Percentiles rank a stretch among this genome's conserved stretches.
phyloP scores from a whole-genome alignment of 805 yeast species.

The Wickerhamomyces ciferrii region DNA sequence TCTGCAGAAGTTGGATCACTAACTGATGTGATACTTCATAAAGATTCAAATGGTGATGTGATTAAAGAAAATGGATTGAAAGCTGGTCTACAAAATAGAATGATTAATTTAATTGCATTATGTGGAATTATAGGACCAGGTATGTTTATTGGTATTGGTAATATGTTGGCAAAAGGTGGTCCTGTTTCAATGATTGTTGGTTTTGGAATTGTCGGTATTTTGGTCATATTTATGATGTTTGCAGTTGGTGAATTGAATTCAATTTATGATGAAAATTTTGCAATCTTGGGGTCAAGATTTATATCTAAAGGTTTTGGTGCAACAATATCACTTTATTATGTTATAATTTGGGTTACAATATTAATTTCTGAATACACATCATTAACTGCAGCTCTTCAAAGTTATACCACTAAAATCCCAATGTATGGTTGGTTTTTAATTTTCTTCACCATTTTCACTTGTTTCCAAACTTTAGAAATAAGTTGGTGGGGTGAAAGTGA shows the following conservation, averaged over 20 bases:
- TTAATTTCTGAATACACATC: constrained; percentile 51
- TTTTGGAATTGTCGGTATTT: constrained; percentile 45
- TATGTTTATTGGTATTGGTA: constrained; percentile 46
- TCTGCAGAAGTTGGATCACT: too few species aligned
- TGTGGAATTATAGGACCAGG: constrained; percentile 64
- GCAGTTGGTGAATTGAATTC: constrained; percentile 54
- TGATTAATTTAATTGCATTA: constrained; percentile 43
- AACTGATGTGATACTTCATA: constrained; percentile 8
- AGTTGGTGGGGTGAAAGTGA: constrained; percentile 54
- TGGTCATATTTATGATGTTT: constrained; percentile 51
- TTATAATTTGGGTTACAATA: constrained; percentile 51
- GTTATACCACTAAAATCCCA: constrained; percentile 48
- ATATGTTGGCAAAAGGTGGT: constrained; percentile 43
- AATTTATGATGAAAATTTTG: constrained; percentile 47
- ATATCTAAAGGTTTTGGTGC: constrained; percentile 56
- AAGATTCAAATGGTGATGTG: constrained; percentile 19
- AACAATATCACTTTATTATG: constrained; percentile 47
- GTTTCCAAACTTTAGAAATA: constrained; percentile 46
- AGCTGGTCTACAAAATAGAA: constrained; percentile 44
- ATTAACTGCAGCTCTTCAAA: constrained; percentile 41
- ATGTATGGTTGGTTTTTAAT: constrained; percentile 50
- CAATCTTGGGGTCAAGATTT: constrained; percentile 44
- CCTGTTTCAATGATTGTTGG: constrained; percentile 50
- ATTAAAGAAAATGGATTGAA: constrained; percentile 32
- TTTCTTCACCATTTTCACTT: constrained; percentile 45